A percentile compares a stretch with the other conserved stretches of the same genome.
phyloP scores from a whole-genome alignment of 345 rosid genomes.

The Microcos paniculata region DNA sequence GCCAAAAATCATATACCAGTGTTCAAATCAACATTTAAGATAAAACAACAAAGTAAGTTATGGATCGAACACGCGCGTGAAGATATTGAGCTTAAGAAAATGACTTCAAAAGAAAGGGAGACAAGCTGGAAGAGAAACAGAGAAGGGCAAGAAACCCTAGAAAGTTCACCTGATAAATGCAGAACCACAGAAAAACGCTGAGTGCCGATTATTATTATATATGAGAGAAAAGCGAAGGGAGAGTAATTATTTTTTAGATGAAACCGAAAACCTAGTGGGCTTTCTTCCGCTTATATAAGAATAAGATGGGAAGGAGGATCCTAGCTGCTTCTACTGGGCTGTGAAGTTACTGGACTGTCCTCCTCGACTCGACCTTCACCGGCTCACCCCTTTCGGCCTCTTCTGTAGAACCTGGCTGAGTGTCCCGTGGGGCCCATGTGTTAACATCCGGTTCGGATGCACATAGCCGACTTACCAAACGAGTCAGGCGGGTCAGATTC shows the following conservation, averaged over 20 bases:
- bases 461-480: no score
- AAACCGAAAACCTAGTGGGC: conserved; percentile 19
- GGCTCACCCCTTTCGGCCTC: no score
- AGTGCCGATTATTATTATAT: neutral
- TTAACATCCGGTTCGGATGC: no score
- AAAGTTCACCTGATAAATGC: conserved; percentile 33
- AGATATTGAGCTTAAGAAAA: neutral
- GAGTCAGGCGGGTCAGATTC: no score
- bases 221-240: neutral
- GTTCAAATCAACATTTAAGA: neutral
- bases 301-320: neutral
- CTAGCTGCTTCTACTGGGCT: conserved; percentile 18
- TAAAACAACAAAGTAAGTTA: neutral
- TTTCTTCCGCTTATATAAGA: neutral
- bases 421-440: no score
- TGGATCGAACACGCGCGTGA: neutral
- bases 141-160: conserved; percentile 18
- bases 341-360: conserved; percentile 16
- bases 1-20: neutral
- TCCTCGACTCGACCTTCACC: no score
- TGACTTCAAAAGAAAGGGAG: neutral
- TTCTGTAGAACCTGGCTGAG: no score
- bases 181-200: conserved; percentile 28
- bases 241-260: neutral
- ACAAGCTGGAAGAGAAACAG: neutral